phyloP scores from a whole-genome alignment of 2,329 filamentous ascomycete genomes.

The Tolypocladium inflatum region DNA sequence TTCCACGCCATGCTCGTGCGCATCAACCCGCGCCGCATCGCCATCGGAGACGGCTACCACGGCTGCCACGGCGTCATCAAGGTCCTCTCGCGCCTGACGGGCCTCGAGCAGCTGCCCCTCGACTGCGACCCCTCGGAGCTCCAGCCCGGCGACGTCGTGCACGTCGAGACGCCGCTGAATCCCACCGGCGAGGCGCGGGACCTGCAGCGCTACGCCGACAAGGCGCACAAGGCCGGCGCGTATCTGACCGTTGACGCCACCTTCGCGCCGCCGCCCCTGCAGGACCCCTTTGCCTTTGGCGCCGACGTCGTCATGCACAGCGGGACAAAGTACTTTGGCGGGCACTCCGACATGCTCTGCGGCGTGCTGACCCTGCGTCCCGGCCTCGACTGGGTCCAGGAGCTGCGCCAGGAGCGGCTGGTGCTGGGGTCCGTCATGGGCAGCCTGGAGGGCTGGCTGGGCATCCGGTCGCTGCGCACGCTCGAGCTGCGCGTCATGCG shows the following conservation, averaged over 20 bases:
- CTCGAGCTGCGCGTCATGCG: conserved; percentile 72
- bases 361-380: conserved; percentile 66
- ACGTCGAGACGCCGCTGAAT: conserved; percentile 91
- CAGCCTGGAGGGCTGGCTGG: conserved; percentile 84
- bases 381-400: conserved; percentile 44
- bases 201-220: conserved; percentile 60
- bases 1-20: conserved; percentile 83
- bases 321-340: conserved; percentile 93
- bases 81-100: conserved; percentile 66
- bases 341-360: conserved; percentile 88
- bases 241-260: conserved; percentile 80
- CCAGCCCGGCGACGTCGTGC: conserved; percentile 70
- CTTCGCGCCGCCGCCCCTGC: conserved; percentile 82
- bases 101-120: conserved; percentile 62
- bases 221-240: conserved; percentile 64
- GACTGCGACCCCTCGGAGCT: conserved; percentile 58
- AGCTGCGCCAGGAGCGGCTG: conserved; percentile 59
- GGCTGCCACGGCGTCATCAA: conserved; percentile 81
- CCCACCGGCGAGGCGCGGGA: conserved; percentile 75
- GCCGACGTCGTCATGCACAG: conserved; percentile 86
- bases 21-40: conserved; percentile 72
- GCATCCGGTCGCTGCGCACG: conserved; percentile 75
- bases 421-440: conserved; percentile 79
- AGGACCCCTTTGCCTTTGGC: conserved; percentile 74
- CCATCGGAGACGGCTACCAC: conserved; percentile 82